Evolutionary conservation across 371 early-diverging fungal species (phyloP).

Genomic region (Zancudomyces culisetae): DNA sequence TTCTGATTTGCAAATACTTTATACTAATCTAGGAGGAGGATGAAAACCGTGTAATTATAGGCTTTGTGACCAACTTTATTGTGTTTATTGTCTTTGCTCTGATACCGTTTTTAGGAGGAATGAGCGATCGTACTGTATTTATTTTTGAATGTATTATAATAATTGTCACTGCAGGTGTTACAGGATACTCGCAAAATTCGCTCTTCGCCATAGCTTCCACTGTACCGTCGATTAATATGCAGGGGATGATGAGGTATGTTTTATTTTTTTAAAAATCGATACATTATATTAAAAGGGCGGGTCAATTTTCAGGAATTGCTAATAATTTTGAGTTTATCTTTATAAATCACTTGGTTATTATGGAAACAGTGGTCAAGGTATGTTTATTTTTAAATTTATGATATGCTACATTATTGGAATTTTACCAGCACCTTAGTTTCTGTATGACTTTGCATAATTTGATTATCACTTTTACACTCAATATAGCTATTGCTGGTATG

Average conservation of each 20-base stretch:
- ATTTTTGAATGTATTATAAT: conserved; percentile 36
- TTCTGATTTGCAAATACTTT: not conserved
- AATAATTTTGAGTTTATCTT: no score
- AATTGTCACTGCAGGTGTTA: conserved; percentile 34
- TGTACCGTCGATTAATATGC: conserved; percentile 46
- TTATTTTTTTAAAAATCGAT: no score
- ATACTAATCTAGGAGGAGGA: not conserved
- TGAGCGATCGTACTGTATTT: conserved; percentile 27
- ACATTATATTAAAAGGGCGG: no score
- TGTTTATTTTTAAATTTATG: no score
- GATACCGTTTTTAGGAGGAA: conserved; percentile 16
- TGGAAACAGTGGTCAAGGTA: no score
- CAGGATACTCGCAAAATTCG: conserved; percentile 44
- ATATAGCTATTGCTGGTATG: conserved; percentile 28
- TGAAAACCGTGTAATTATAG: conserved; percentile 18
- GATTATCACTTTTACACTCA: no score
- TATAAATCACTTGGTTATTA: no score
- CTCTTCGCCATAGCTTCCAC: conserved; percentile 53
- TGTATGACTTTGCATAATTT: no score
- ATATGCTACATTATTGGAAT: no score
- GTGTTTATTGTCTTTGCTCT: conserved; percentile 24
- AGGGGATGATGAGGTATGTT: conserved; percentile 34
- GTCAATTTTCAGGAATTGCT: no score
- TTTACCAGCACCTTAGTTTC: no score
- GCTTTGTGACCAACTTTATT: conserved; percentile 25